A percentile compares a stretch with the other conserved stretches of the same genome.
phyloP scores from a whole-genome alignment of 257 asterid genomes.

The Perilla frutescens region DNA sequence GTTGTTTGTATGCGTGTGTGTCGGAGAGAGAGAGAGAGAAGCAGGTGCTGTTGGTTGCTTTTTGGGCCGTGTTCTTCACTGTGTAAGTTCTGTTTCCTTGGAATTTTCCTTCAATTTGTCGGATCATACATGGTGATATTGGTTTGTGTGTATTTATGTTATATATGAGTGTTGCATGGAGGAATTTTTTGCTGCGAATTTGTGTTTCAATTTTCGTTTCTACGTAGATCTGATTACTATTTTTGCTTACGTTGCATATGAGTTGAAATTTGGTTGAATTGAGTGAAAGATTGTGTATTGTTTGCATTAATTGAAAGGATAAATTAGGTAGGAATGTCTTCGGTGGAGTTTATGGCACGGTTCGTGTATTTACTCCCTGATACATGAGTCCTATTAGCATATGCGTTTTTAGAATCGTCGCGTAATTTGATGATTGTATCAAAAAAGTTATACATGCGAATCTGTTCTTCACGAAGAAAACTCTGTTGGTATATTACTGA shows the following conservation, averaged over 20 bases:
- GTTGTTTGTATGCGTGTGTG: conserved; percentile 17
- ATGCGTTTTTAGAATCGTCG: background rate
- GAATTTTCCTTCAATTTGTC: conserved; percentile 12
- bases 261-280: conserved; percentile 19
- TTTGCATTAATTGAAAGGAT: background rate
- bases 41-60: conserved; percentile 41
- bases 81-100: conserved; percentile 44
- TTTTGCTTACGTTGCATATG: conserved; percentile 12
- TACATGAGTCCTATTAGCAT: background rate
- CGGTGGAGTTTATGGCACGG: background rate
- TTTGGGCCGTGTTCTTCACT: conserved; percentile 37
- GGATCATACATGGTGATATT: background rate
- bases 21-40: conserved; percentile 30
- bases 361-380: conserved; percentile 23
- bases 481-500: background rate
- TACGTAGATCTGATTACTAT: conserved; percentile 29
- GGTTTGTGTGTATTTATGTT: background rate
- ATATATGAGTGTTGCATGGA: conserved; percentile 27
- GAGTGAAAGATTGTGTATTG: conserved; percentile 28
- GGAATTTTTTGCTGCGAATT: conserved; percentile 13
- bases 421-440: background rate
- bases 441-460: background rate
- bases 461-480: conserved; percentile 3
- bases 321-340: background rate
- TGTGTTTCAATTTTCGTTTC: conserved; percentile 12